A percentile compares a stretch with the other conserved stretches of the same genome.
phyloP scores from a whole-genome alignment of 148 eudicot species.

The Selenicereus undatus region DNA sequence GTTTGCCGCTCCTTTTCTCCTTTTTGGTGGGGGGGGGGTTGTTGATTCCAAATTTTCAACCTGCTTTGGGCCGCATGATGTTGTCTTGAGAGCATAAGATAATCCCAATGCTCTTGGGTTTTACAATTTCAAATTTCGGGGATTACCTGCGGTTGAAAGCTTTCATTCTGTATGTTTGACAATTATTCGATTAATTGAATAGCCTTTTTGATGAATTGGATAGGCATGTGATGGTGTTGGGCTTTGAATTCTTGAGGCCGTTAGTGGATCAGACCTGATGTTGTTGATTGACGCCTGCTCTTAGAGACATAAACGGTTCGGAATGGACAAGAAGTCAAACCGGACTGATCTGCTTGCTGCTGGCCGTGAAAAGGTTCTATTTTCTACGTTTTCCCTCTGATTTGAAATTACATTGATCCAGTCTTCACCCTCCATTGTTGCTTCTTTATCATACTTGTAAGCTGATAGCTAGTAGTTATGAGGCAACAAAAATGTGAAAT shows the following conservation, averaged over 20 bases:
- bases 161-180: not conserved
- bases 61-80: not conserved
- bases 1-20: no score
- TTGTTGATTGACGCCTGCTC: conserved; percentile 18
- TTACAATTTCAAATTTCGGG: not conserved
- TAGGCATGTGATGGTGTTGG: not conserved
- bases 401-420: not conserved
- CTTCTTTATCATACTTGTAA: not conserved
- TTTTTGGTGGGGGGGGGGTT: no score
- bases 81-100: not conserved
- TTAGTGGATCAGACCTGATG: conserved; percentile 23
- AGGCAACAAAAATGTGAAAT: not conserved
- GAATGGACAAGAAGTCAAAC: conserved; percentile 82
- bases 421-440: no score
- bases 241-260: not conserved
- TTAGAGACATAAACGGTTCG: conserved; percentile 20
- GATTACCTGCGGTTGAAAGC: not conserved
- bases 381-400: not conserved
- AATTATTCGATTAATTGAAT: not conserved
- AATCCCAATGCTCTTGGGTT: not conserved
- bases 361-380: conserved; percentile 80
- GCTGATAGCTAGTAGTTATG: not conserved
- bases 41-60: not conserved
- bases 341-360: conserved; percentile 91
- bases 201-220: conserved; percentile 8